phyloP scores from a whole-genome alignment of 208 protist species.

The Leishmania lainsoni region DNA sequence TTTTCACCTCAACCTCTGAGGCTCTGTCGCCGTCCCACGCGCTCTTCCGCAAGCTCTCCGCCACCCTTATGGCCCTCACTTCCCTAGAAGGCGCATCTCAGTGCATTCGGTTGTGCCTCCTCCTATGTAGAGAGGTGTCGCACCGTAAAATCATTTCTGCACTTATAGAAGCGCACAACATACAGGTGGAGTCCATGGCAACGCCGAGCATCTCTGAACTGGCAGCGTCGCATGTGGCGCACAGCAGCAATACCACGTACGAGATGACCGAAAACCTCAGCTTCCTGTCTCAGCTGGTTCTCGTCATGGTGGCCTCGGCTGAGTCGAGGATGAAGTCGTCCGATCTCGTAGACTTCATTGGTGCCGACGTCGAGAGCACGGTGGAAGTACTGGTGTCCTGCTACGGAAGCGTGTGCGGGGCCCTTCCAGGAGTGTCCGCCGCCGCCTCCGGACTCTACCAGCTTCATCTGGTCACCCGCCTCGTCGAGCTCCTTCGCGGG shows the following conservation, averaged over 20 bases:
- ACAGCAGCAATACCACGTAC: neutral
- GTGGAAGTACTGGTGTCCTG: conserved; percentile 11
- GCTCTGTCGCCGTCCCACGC: conserved; percentile 9
- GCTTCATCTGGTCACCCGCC: conserved; percentile 11
- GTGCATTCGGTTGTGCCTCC: conserved; percentile 14
- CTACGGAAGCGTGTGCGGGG: conserved; percentile 25
- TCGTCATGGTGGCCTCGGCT: conserved; percentile 17
- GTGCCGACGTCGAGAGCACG: conserved; percentile 6
- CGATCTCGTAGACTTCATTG: conserved; percentile 27
- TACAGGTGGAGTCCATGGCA: conserved; percentile 9
- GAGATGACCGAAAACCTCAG: neutral
- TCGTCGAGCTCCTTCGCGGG: conserved; percentile 37
- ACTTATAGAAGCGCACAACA: conserved; percentile 16
- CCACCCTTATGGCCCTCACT: conserved; percentile 2
- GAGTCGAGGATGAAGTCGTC: conserved; percentile 14
- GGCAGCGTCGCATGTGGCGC: neutral
- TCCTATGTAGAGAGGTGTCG: conserved; percentile 15
- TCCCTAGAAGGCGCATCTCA: conserved; percentile 5
- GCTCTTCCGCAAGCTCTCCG: conserved; percentile 22
- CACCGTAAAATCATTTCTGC: conserved; percentile 9
- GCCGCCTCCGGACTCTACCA: conserved; percentile 19
- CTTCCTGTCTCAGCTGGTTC: conserved; percentile 20
- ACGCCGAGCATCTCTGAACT: conserved; percentile 12
- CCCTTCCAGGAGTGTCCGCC: conserved; percentile 15
- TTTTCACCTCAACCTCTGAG: conserved; percentile 6